Base-by-base conservation (phyloP, 2,329 filamentous ascomycete species). In the Helminthosporium solani region DNA sequence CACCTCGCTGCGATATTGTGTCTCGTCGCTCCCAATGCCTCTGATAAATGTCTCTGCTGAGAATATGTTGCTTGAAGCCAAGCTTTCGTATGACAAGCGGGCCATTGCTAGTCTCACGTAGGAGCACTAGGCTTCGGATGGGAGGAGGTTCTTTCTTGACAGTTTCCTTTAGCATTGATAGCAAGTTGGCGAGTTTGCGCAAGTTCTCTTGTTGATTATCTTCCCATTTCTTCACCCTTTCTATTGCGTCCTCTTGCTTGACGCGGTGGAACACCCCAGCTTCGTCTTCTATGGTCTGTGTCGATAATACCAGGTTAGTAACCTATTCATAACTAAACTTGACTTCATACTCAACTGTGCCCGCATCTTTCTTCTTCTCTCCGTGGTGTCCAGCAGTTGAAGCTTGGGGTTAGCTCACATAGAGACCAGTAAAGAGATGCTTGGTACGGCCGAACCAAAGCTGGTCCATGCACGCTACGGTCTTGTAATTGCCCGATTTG, bases 391-490 rank as follows among this genome's bases (percentile, higher is more conserved):
- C n/a, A n/a, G n/a, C n/a, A n/a, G n/a, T n/a, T n/a, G n/a, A 18
- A 7, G 16, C 15, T 34, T 6, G 7, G 31, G 16, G 15, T 12
- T 31, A 6, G 33, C 11, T 53, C 39, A 31, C 28, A 27, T 62
- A 64, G 2, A 48, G 52, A 0, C 54, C 61, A 0, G 56, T 62
- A 47, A 59, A 57, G 1, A 65, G 42, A 15, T 62, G 48, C 15
- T 50, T 44, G 0, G 63, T 66, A 9, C 63, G 60, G 2, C 63
- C 63, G 42, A 66, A 66, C 63, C 63, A 66, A 8, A 66, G 53
- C 25, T 65, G 61, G 27, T 65, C 63, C 37, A 54, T 51, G 33
- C 63, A 64, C 14, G 33, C 15, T 2, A 58, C 56, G 0, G 28
- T 33, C 1, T 28, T 30, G 9, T 20, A 42, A 2, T 40, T 36